Evolutionary conservation across 495 filamentous ascomycete species (phyloP).

Genomic region (Neurospora sp.): DNA sequence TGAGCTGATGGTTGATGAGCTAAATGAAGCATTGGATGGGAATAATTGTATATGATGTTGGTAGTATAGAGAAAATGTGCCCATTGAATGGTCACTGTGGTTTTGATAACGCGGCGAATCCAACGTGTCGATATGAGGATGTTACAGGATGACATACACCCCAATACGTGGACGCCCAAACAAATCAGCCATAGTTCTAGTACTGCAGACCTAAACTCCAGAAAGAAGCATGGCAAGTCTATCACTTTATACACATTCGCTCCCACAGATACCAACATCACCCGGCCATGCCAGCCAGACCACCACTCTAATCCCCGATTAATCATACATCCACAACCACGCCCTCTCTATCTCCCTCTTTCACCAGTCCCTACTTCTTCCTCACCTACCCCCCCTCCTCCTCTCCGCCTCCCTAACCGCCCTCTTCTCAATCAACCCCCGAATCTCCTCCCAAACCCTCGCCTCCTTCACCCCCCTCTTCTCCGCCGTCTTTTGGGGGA

Average conservation of each 20-base stretch:
- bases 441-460: not conserved
- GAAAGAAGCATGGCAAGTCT: not conserved
- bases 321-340: not conserved
- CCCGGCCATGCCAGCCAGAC: not conserved
- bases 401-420: not conserved
- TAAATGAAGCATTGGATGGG: not conserved
- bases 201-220: not conserved
- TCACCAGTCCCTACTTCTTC: not conserved
- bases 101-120: not conserved
- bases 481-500: not conserved
- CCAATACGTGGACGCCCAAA: no score
- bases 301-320: not conserved
- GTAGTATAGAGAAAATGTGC: not conserved
- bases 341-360: not conserved
- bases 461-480: not conserved
- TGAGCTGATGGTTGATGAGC: not conserved
- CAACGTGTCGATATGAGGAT: not conserved
- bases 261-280: not conserved
- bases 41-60: not conserved
- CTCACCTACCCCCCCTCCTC: not conserved
- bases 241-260: not conserved
- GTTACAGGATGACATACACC: not conserved
- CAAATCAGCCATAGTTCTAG: no score
- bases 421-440: not conserved
- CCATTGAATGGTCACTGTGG: not conserved